These are phyloP conservation scores for Blumeriella jaapii DNA, from an alignment of 2,329 filamentous ascomycete genomes.

Conservation along the genomic window DNA sequence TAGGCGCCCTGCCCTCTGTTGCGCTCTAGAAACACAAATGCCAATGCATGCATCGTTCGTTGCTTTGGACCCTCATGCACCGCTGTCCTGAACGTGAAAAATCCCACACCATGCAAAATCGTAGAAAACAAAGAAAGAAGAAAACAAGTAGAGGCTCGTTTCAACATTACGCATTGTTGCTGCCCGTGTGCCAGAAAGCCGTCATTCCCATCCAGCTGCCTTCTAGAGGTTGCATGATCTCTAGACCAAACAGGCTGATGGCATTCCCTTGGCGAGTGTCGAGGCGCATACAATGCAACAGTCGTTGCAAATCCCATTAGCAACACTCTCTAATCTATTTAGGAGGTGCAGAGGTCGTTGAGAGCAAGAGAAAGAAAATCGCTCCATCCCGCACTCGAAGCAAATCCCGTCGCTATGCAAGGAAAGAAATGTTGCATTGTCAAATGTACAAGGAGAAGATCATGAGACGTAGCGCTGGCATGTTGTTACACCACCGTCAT, in stretches of 20 bases:
- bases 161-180: conserved; percentile 10
- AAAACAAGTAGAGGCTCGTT: conserved; percentile 8
- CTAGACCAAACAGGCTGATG: conserved; percentile 1
- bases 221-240: not conserved
- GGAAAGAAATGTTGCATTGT: conserved; percentile 22
- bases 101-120: conserved; percentile 6
- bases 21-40: conserved; percentile 15
- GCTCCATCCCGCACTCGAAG: conserved; percentile 18
- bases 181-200: conserved; percentile 1
- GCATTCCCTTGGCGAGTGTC: no score
- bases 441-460: conserved; percentile 22
- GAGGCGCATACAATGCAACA: no score
- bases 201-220: not conserved
- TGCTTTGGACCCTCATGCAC: conserved; percentile 4
- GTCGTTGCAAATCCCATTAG: not conserved
- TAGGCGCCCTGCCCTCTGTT: conserved; percentile 2
- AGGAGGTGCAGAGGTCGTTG: conserved; percentile 14
- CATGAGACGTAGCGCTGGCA: not conserved
- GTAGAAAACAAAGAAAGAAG: conserved; percentile 1
- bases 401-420: conserved; percentile 31
- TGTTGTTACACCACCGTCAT: conserved; percentile 43
- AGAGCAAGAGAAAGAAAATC: conserved; percentile 7
- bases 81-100: not conserved
- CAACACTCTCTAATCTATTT: conserved; percentile 12
- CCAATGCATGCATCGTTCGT: conserved; percentile 7